Percentiles rank a stretch among this genome's conserved stretches.
phyloP scores from a whole-genome alignment of 2,329 filamentous ascomycete species.

The Diaporthe caulivora region DNA sequence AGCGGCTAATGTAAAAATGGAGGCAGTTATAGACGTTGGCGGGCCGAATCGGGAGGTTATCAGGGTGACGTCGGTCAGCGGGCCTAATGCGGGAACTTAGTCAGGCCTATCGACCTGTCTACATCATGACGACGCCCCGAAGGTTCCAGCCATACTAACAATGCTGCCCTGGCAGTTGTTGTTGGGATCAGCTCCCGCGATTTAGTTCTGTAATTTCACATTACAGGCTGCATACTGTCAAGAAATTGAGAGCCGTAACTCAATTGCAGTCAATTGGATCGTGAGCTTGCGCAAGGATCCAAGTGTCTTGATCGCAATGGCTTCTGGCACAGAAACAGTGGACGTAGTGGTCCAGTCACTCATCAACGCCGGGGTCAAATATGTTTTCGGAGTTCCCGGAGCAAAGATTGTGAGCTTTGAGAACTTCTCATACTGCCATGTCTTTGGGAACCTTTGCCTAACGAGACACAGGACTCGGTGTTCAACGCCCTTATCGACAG shows the following conservation, averaged over 20 bases:
- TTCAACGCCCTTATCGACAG: slow-evolving; percentile 61
- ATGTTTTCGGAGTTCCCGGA: slow-evolving; percentile 62
- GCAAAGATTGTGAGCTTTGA: slow-evolving; percentile 52
- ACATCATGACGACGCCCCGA: slow-evolving; percentile 27
- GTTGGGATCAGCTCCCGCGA: not conserved
- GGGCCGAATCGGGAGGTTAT: slow-evolving; percentile 5
- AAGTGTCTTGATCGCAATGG: slow-evolving; percentile 14
- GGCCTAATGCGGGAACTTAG: slow-evolving; percentile 30
- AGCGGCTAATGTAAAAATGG: not conserved
- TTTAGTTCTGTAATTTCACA: not conserved
- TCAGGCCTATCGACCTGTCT: not conserved
- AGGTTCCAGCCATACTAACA: not conserved
- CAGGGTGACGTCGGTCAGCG: slow-evolving; percentile 23
- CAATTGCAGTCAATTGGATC: not conserved
- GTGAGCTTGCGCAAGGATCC: not conserved
- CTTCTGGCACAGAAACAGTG: slow-evolving; percentile 44
- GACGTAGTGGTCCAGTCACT: slow-evolving; percentile 48
- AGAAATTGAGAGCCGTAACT: not conserved
- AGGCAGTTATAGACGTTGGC: not conserved
- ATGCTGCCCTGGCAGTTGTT: not conserved
- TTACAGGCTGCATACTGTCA: not conserved
- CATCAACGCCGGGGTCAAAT: slow-evolving; percentile 54
- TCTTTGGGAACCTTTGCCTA: not conserved
- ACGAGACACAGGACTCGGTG: slow-evolving; percentile 51
- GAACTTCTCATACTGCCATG: not conserved